Evolutionary conservation across 1,284 basidiomycete genomes (phyloP), one percentile per base, ranked within the genome.

Genomic region (Phellopilus nigrolimitatus): DNA sequence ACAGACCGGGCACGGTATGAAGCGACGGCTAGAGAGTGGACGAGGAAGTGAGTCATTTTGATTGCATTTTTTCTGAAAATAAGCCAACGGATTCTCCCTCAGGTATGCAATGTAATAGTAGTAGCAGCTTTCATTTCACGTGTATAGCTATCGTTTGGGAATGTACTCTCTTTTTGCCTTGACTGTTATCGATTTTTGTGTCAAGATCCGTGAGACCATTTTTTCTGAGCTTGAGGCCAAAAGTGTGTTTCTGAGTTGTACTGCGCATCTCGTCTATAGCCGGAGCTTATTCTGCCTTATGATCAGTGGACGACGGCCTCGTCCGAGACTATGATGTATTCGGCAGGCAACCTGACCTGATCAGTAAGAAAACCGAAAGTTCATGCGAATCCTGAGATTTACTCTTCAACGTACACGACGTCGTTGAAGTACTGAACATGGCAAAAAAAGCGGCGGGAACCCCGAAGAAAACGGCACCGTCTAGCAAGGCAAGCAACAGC

Each of bases 1-100:
- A 95, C 90, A 42, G 92, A 97, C 70, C 84, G 91, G 62, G 74
- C 88, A 59, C 83, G 91, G 64, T 97, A 97, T 68, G 94, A 97
- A 71, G 87, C 91, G 57, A 97, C 91, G 25, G 94, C 94, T 39
- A 80, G 92, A 73, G 94, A 97, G 76, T 97, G 93, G 93, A 94
- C 93, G 68, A 84, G 92, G 81, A 95, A 95, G 92, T 95, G 64
- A 65, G 91, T 78, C 19, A 24, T 6, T 3, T 58, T 19, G 12
- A 37, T 24, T 15, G 22, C n/a, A 41, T 41, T 38, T 3, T 28
- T 34, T 33, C 27, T 17, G 49, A 71, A 66, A 70, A 71, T 58
- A 33, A 12, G 31, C 2, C 31, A 53, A 55, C 10, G 12, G 5
- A 2, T 21, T 41, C 28, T 42, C 27, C 30, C 25, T 27, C 33